phyloP scores from a whole-genome alignment of 2,329 filamentous ascomycete species.

The Fusarium gaditjirri region DNA sequence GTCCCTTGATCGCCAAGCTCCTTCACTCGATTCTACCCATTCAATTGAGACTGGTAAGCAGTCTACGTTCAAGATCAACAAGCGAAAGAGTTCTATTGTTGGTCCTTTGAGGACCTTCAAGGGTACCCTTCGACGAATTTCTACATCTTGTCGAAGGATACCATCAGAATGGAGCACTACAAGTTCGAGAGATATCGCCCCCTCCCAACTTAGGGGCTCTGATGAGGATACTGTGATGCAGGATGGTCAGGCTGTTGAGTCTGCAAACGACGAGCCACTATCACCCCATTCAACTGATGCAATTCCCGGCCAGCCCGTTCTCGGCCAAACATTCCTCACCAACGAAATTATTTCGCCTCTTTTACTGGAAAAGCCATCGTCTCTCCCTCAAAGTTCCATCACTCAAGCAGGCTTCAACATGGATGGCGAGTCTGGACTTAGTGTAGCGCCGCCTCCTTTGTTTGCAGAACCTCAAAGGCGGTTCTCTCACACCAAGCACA shows the following conservation, averaged over 20 bases:
- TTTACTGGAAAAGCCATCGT: constrained; percentile 8
- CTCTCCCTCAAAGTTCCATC: background rate
- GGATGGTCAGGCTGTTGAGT: background rate
- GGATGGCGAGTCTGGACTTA: constrained; percentile 33
- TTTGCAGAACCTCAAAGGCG: constrained; percentile 7
- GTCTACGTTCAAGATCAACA: background rate
- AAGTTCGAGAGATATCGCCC: background rate
- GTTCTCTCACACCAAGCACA: background rate
- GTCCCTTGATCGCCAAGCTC: constrained; percentile 31
- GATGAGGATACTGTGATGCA: background rate
- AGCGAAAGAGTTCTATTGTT: background rate
- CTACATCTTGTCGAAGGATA: constrained; percentile 30
- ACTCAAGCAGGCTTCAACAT: constrained; percentile 32
- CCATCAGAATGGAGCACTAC: constrained; percentile 36
- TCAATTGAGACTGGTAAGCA: background rate
- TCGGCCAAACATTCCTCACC: constrained; percentile 11
- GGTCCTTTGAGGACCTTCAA: constrained; percentile 13
- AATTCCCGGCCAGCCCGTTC: constrained; percentile 5
- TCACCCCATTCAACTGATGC: constrained; percentile 17
- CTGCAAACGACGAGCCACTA: background rate
- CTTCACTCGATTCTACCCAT: background rate
- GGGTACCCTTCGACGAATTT: constrained; percentile 31
- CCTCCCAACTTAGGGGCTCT: background rate
- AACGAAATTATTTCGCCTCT: constrained; percentile 27
- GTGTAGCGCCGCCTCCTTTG: constrained; percentile 1